Base-by-base conservation (phyloP, 805 yeast genomes). In the Saccharomycopsis javanensis region DNA sequence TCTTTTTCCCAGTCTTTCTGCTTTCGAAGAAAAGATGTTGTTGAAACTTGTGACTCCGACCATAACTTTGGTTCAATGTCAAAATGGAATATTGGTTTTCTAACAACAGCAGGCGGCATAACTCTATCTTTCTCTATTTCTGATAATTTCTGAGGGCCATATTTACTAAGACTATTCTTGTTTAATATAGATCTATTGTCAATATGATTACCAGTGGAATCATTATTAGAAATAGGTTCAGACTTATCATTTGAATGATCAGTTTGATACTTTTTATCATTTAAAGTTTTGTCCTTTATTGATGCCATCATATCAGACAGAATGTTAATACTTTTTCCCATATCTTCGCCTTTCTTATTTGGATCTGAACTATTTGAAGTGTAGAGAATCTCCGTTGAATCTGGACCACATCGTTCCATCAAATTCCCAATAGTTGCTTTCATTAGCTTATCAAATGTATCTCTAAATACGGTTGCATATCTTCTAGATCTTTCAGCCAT, bases 401-500 rank as follows among this genome's bases (percentile, higher is more conserved):
- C 81, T 0, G 84, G 83, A 0, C 85, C 85, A 71, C 85, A 80
- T 63, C 84, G 71, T 57, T 81, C 79, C 56, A 80, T 79, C 63
- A 82, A 68, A 63, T 83, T 81, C 53, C 82, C 83, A 28, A 82
- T 75, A 0, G 88, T 82, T 6, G 86, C 85, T 62, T 75, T 73
- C 81, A 82, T 79, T 58, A 83, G 68, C 62, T 81, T 84, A 64
- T 83, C 88, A 69, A 83, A 83, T 1, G 85, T 81, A 63, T 83
- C 86, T 65, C 88, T 72, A 64, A 82, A 83, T 42, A 77, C 76
- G 16, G 80, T 65, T 0, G 85, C 86, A 68, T 81, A 79, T 42
- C 48, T 42, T 62, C 76, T 76, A 0, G 86, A 79, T 59, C 87
- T 72, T 64, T 83, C 87, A 16, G 84, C 76, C 84, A 83, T 80